A percentile compares a stretch with the other conserved stretches of the same genome.
phyloP scores from a whole-genome alignment of 2,329 filamentous ascomycete genomes.

The Xylariaceae sp. region DNA sequence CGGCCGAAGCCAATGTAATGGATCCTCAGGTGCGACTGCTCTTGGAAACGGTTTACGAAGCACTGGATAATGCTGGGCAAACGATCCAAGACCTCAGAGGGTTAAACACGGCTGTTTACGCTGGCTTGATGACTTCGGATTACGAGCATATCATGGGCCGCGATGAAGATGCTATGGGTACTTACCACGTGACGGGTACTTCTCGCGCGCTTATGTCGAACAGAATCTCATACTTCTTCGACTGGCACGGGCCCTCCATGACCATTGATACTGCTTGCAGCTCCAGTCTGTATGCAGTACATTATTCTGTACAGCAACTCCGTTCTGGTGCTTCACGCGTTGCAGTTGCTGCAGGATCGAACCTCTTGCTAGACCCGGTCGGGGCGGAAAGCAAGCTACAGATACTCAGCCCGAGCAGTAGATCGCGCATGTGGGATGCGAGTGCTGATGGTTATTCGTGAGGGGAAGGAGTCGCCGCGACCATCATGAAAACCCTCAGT shows the following conservation, averaged over 20 bases:
- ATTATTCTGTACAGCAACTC: slow-evolving; percentile 22
- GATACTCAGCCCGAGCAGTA: slow-evolving; percentile 23
- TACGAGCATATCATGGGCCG: slow-evolving; percentile 5
- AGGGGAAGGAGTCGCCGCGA: slow-evolving; percentile 26
- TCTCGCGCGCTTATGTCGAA: slow-evolving; percentile 27
- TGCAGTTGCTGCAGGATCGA: slow-evolving; percentile 9
- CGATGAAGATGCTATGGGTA: slow-evolving; percentile 8
- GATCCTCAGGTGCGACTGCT: slow-evolving; percentile 2
- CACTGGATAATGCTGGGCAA: slow-evolving; percentile 1
- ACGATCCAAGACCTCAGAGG: neutral
- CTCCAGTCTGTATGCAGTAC: slow-evolving; percentile 28
- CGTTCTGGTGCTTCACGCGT: slow-evolving; percentile 17
- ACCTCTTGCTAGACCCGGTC: slow-evolving; percentile 8
- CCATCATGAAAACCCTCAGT: slow-evolving; percentile 26
- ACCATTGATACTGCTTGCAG: slow-evolving; percentile 40
- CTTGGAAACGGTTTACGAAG: slow-evolving; percentile 3
- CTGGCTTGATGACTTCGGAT: slow-evolving; percentile 7
- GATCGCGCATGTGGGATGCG: slow-evolving; percentile 29
- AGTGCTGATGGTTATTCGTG: slow-evolving; percentile 27
- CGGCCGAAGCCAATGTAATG: slow-evolving; percentile 1
- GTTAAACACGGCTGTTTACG: slow-evolving; percentile 4
- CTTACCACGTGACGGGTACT: slow-evolving; percentile 17
- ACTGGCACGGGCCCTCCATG: slow-evolving; percentile 31
- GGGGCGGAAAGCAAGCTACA: slow-evolving; percentile 16
- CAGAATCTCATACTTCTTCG: slow-evolving; percentile 25